Percentiles rank a stretch among this genome's conserved stretches.
Conservation (phyloP, 225 moss, liverwort and hornwort genomes). For the Rhytidiadelphus loreus region DNA sequence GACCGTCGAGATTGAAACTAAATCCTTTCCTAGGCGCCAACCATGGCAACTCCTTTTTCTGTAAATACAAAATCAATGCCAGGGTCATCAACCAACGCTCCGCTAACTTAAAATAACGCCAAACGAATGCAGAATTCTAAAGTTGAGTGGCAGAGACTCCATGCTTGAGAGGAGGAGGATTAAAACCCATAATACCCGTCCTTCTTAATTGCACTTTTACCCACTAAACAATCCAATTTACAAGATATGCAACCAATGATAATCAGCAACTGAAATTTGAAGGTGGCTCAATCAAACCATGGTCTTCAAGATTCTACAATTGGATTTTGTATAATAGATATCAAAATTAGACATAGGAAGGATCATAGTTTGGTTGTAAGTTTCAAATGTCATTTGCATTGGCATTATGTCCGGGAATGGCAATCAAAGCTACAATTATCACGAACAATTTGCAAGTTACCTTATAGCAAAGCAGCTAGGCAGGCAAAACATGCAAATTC, state of each 20-base stretch:
- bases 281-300: background rate
- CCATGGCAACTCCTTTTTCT: slow-evolving; percentile 68
- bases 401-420: background rate
- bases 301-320: background rate
- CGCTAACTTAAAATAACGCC: background rate
- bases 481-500: background rate
- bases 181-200: background rate
- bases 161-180: background rate
- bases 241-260: background rate
- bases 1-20: slow-evolving; percentile 27
- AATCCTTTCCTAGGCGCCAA: slow-evolving; percentile 48
- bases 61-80: background rate
- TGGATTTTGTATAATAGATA: background rate
- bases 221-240: background rate
- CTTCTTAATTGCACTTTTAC: background rate
- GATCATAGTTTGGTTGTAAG: background rate
- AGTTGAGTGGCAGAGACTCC: background rate
- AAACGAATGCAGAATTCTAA: background rate
- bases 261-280: background rate
- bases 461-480: background rate
- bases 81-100: background rate
- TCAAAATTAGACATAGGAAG: background rate
- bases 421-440: background rate
- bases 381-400: background rate
- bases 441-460: background rate